Evolutionary conservation across 352 stramenopile genomes (phyloP).

Genomic region (Phytophthora kernoviae): DNA sequence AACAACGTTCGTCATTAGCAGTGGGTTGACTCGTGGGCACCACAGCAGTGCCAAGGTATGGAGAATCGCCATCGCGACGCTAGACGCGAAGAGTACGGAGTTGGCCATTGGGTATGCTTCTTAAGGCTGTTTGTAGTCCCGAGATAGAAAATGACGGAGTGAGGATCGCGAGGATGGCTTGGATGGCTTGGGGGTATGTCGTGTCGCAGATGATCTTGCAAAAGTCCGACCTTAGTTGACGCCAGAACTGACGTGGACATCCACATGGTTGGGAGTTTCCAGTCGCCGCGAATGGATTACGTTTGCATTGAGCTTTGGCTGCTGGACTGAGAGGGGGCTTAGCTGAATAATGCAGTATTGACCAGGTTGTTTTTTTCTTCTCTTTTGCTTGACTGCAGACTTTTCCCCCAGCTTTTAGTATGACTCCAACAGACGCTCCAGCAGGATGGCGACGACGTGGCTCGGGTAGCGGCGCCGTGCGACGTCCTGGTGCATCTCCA

Average conservation of each 20-base stretch:
- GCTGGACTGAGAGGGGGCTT: too few species aligned
- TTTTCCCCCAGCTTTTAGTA: too few species aligned
- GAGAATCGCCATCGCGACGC: constrained; percentile 11
- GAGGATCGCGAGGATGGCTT: not conserved
- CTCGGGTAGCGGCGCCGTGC: not conserved
- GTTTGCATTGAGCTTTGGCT: too few species aligned
- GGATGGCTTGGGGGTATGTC: too few species aligned
- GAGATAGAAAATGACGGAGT: constrained; percentile 1
- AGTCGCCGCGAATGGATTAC: too few species aligned
- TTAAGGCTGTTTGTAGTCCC: not conserved
- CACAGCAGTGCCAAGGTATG: constrained; percentile 9
- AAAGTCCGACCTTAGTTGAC: too few species aligned
- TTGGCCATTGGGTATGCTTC: constrained; percentile 8
- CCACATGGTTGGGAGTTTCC: too few species aligned
- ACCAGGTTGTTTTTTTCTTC: too few species aligned
- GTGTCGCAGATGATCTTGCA: not conserved
- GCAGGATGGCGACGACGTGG: constrained; percentile 15
- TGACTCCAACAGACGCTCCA: constrained; percentile 19
- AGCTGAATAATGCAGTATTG: too few species aligned
- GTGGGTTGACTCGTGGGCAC: constrained; percentile 1
- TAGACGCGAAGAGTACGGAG: constrained; percentile 21
- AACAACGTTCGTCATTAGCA: constrained; percentile 17
- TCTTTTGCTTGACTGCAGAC: too few species aligned
- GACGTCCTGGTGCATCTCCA: constrained; percentile 14
- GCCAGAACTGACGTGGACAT: too few species aligned